Evolutionary conservation across 768 basidiomycete genomes (phyloP).

Genomic region (Mycena epipterygia): DNA sequence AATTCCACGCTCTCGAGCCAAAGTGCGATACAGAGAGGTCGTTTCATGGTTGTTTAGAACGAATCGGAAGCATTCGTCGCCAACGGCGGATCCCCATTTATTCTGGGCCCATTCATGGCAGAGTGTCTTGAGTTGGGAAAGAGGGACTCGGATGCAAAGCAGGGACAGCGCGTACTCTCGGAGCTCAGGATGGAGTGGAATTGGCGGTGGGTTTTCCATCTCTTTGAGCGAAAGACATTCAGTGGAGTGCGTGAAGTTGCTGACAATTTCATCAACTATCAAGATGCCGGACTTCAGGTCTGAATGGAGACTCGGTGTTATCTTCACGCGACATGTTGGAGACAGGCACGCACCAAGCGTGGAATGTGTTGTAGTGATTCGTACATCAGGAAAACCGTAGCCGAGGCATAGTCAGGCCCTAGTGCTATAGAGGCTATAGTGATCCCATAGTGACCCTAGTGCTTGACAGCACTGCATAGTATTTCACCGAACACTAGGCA

Average conservation of each 20-base stretch:
- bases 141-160: neutral
- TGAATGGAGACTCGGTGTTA: no score
- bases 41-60: neutral
- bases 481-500: no score
- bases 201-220: neutral
- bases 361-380: neutral
- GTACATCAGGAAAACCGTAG: no score
- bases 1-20: neutral
- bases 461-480: no score
- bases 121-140: neutral
- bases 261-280: neutral
- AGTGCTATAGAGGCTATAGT: no score
- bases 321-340: no score
- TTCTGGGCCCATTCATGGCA: neutral
- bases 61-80: neutral
- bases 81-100: neutral
- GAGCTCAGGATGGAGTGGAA: neutral
- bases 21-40: constrained; percentile 8
- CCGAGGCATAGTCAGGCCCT: no score
- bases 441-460: no score
- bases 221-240: neutral
- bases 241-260: neutral
- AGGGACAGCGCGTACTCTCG: neutral
- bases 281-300: neutral
- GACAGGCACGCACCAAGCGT: neutral